Percentiles rank a stretch among this genome's conserved stretches.
Conservation (phyloP, 331 rosid genomes). For the Spiraea crenata region DNA sequence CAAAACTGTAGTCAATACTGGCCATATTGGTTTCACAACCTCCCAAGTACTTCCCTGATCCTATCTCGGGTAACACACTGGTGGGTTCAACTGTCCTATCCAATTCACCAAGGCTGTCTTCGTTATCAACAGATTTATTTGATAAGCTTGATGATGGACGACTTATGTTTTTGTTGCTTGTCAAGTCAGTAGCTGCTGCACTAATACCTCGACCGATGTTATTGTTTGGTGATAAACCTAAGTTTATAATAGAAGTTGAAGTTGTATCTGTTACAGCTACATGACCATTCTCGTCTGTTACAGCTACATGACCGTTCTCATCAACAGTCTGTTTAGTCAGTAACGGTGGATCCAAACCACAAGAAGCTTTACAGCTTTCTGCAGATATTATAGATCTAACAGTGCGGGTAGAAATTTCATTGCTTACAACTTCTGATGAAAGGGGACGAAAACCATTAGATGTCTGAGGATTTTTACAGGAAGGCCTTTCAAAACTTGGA, state of each 20-base stretch:
- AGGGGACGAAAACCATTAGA: not conserved
- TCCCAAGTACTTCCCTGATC: not conserved
- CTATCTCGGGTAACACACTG: slow-evolving; percentile 15
- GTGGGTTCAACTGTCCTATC: slow-evolving; percentile 4
- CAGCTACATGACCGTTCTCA: not conserved
- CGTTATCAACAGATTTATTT: not conserved
- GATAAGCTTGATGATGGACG: not conserved
- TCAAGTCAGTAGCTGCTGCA: not conserved
- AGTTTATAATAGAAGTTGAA: not conserved
- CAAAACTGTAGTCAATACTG: slow-evolving; percentile 33
- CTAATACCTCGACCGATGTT: not conserved
- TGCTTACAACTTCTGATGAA: slow-evolving; percentile 1
- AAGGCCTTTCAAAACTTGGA: slow-evolving; percentile 3
- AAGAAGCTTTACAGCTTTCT: slow-evolving; percentile 2
- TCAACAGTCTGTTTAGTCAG: not conserved
- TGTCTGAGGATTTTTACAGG: slow-evolving; percentile 2
- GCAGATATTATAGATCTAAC: slow-evolving; percentile 4
- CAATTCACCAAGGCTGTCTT: not conserved
- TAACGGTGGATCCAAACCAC: slow-evolving; percentile 7
- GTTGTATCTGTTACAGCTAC: slow-evolving; percentile 3
- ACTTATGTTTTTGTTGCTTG: not conserved
- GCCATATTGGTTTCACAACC: slow-evolving; percentile 18
- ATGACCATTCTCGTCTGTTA: not conserved
- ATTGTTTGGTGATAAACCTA: slow-evolving; percentile 4
- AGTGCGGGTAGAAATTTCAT: not conserved